Percentiles rank a stretch among this genome's conserved stretches.
Conservation (phyloP, 1,284 basidiomycete genomes). For the Rhizoctonia solani region DNA sequence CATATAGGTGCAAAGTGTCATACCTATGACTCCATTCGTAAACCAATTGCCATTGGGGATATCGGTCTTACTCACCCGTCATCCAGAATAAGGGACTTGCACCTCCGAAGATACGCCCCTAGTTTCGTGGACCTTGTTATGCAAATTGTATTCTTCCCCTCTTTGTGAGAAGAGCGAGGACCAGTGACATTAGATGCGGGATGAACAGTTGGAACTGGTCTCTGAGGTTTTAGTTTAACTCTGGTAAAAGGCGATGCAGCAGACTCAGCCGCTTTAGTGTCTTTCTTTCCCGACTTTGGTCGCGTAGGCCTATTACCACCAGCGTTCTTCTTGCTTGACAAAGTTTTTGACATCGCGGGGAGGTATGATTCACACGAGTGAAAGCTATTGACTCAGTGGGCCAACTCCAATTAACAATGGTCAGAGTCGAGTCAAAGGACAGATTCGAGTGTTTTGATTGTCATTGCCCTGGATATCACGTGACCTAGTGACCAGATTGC, state of each 20-base stretch:
- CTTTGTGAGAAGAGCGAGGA: conserved; percentile 73
- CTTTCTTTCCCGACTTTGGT: neutral
- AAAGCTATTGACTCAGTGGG: too few relatives aligned
- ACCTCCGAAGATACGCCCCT: conserved; percentile 75
- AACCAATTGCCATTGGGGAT: neutral
- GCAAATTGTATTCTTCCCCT: conserved; percentile 79
- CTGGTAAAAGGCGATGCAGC: neutral
- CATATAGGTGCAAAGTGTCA: conserved; percentile 74
- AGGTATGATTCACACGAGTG: neutral
- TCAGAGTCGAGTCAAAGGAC: too few relatives aligned
- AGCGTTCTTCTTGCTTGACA: neutral
- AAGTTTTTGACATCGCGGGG: conserved; percentile 1
- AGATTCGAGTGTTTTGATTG: neutral
- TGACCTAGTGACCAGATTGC: too few relatives aligned
- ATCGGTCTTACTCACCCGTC: conserved; percentile 63
- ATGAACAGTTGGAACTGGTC: conserved; percentile 78
- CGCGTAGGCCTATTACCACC: neutral
- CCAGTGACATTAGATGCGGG: conserved; percentile 74
- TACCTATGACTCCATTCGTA: conserved; percentile 54
- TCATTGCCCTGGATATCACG: neutral
- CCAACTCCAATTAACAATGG: too few relatives aligned
- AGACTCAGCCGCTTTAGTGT: neutral
- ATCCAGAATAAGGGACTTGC: conserved; percentile 72
- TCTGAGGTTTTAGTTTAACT: conserved; percentile 67
- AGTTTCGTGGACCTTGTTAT: conserved; percentile 77